Base-by-base conservation (phyloP, 2,329 filamentous ascomycete species). In the Nemania diffusa region DNA sequence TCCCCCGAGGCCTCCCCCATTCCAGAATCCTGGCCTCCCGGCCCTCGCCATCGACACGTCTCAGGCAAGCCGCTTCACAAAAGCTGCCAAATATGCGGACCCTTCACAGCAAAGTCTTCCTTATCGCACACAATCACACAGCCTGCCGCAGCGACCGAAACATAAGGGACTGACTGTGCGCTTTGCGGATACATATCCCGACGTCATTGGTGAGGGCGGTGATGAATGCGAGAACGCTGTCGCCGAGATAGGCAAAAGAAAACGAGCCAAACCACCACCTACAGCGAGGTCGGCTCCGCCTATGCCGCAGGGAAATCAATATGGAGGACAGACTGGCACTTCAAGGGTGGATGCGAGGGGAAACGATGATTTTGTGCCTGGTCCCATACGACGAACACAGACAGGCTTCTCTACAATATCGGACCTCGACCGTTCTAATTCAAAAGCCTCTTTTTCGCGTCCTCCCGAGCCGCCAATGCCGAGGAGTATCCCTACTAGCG, bases 121-220 rank as follows among this genome's bases (percentile, higher is more conserved):
- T 37, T 73, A 83, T 17, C 81, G 81, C 22, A 73, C 79, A 53
- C 83, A 81, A 48, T 76, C 81, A 22, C 80, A 78, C 73, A 85
- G 81, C 69, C 81, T 84, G 29, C 81, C 81, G 24, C 81, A 80
- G 26, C 83, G 81, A 57, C 88, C 86, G 75, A 92, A 75, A 48
- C 64, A 74, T 27, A 78, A 92, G 78, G 91, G 91, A 9, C 82
- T 96, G 68, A 83, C 83, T 4, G 94, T 97, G 40, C 88, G 85
- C 63, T 97, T 97, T 74, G 87, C 86, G 59, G 88, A 92, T 72
- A 86, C 85, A 9, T 84, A 86, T 62, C 94, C 94, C 6, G 91
- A 93, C 53, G 80, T 97, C 69, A 97, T 98, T 75, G 95, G 95
- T 53, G 91, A 95, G 79, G 95, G 95, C 65, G 95, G 95, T 37